phyloP scores from a whole-genome alignment of 768 basidiomycete species.

The Lentinula sp. region DNA sequence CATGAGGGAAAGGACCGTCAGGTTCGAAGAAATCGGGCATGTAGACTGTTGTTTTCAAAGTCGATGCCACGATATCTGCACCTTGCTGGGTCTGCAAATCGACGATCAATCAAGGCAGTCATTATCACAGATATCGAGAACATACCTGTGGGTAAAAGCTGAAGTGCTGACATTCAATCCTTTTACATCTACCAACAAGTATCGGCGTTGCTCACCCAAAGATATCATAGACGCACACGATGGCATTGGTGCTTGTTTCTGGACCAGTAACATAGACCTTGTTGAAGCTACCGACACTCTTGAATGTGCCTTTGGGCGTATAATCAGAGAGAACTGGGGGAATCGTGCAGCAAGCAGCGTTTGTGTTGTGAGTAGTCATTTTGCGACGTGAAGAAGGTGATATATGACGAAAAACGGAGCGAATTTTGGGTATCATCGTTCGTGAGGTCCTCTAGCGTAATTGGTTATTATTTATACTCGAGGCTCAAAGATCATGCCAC shows the following conservation, averaged over 20 bases:
- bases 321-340: constrained; percentile 51
- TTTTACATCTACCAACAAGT: not conserved
- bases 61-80: constrained; percentile 52
- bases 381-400: constrained; percentile 17
- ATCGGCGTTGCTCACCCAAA: constrained; percentile 37
- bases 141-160: constrained; percentile 43
- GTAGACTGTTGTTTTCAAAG: constrained; percentile 47
- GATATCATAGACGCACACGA: constrained; percentile 58
- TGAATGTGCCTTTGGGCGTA: constrained; percentile 42
- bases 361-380: constrained; percentile 34
- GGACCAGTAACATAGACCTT: constrained; percentile 50
- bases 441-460: not conserved
- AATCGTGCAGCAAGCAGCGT: constrained; percentile 46
- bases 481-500: not conserved
- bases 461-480: not conserved
- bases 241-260: constrained; percentile 38
- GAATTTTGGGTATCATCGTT: constrained; percentile 28
- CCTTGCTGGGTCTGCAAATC: constrained; percentile 48
- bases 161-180: not conserved
- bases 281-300: constrained; percentile 40
- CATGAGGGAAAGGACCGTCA: constrained; percentile 38
- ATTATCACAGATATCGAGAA: not conserved
- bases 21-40: constrained; percentile 68
- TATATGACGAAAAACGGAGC: constrained; percentile 32
- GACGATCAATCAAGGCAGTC: not conserved